These are phyloP conservation scores for Neurospora tetraspora DNA, from an alignment of 495 filamentous ascomycete species.

Conservation along the genomic window DNA sequence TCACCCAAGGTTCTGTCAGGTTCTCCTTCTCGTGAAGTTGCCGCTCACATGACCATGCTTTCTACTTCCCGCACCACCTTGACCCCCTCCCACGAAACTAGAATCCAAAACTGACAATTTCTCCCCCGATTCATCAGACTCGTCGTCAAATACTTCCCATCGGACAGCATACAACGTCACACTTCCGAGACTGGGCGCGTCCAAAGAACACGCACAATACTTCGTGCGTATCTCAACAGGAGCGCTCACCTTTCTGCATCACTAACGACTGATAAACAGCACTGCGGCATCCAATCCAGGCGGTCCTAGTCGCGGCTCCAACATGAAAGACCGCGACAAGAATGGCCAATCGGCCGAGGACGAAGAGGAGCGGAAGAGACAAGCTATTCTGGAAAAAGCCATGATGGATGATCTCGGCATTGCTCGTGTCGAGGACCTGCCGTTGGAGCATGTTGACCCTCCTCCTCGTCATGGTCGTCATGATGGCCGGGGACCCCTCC, in stretches of 20 bases:
- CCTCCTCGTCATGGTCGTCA: neutral
- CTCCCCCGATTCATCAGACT: neutral
- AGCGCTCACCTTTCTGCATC: neutral
- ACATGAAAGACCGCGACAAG: neutral
- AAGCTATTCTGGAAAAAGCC: neutral
- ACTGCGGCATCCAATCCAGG: neutral
- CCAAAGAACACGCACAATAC: neutral
- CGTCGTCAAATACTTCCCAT: neutral
- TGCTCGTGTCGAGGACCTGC: constrained; percentile 5
- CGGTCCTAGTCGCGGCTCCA: neutral
- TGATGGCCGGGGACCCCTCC: neutral
- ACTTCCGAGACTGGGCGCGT: neutral
- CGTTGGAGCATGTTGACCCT: constrained; percentile 4
- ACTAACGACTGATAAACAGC: neutral
- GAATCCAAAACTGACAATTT: neutral
- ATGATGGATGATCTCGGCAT: constrained; percentile 12
- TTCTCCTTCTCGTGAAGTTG: neutral
- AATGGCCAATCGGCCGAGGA: neutral
- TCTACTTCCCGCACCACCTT: neutral
- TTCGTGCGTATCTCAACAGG: neutral
- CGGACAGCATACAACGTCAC: neutral
- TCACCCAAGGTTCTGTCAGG: neutral
- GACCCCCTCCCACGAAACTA: neutral
- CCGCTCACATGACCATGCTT: neutral
- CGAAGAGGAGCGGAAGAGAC: neutral